phyloP scores from a whole-genome alignment of 495 filamentous ascomycete genomes.

The Podospora didyma region DNA sequence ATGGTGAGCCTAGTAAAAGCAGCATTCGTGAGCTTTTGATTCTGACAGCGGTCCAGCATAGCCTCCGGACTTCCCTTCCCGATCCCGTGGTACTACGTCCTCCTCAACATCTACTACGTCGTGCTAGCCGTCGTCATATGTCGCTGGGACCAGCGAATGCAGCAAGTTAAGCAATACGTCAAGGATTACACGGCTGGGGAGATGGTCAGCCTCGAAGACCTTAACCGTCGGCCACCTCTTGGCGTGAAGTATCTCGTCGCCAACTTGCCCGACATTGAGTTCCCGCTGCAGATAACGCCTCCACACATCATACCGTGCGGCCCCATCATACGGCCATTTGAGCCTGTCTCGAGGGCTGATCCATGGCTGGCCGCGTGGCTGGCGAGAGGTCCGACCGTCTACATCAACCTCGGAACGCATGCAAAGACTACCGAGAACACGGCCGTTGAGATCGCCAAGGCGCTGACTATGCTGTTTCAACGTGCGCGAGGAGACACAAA shows the following conservation, averaged over 20 bases:
- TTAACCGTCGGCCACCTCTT: slow-evolving; percentile 8
- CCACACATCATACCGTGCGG: slow-evolving; percentile 46
- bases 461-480: slow-evolving; percentile 28
- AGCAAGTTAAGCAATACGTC: slow-evolving; percentile 10
- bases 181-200: slow-evolving; percentile 1
- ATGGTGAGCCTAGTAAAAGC: slow-evolving; percentile 34
- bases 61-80: slow-evolving; percentile 14
- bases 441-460: slow-evolving; percentile 30
- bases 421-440: slow-evolving; percentile 9
- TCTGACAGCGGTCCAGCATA: slow-evolving; percentile 3
- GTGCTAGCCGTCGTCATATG: slow-evolving; percentile 15
- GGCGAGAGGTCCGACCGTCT: slow-evolving; percentile 26
- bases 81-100: slow-evolving; percentile 8
- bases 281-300: slow-evolving; percentile 30
- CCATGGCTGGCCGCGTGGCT: slow-evolving; percentile 36
- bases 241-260: slow-evolving; percentile 22
- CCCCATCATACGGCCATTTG: slow-evolving; percentile 42
- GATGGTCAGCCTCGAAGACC: slow-evolving; percentile 17
- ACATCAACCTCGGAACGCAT: slow-evolving; percentile 40
- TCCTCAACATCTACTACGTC: slow-evolving; percentile 18
- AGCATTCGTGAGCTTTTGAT: slow-evolving; percentile 4
- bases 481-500: neutral
- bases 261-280: slow-evolving; percentile 25
- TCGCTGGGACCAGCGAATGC: slow-evolving; percentile 13
- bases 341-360: slow-evolving; percentile 25